phyloP scores from a whole-genome alignment of 1,284 basidiomycete species.

The Quambalaria eucalypti region DNA sequence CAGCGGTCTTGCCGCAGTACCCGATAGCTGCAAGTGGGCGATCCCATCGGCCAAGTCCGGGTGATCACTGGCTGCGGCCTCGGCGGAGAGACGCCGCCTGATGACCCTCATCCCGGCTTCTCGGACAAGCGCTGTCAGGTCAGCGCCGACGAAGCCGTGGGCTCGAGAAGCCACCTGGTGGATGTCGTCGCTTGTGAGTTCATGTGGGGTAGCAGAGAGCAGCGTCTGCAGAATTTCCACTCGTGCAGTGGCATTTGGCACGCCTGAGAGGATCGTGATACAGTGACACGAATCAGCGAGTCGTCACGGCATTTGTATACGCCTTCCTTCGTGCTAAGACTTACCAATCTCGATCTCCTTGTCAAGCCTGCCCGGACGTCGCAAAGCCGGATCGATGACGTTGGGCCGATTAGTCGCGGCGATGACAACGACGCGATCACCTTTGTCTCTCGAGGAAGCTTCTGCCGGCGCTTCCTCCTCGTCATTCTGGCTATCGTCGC shows the following conservation, averaged over 20 bases:
- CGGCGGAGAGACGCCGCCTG: slow-evolving; percentile 54
- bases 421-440: slow-evolving; percentile 72
- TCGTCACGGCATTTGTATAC: not conserved
- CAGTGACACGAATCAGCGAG: not conserved
- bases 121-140: slow-evolving; percentile 80
- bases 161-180: slow-evolving; percentile 64
- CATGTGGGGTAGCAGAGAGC: slow-evolving; percentile 69
- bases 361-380: slow-evolving; percentile 89
- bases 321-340: slow-evolving; percentile 18
- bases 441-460: not conserved
- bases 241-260: slow-evolving; percentile 77
- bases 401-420: slow-evolving; percentile 96
- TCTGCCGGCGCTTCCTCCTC: slow-evolving; percentile 5
- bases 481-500: slow-evolving; percentile 27
- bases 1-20: too few relatives aligned
- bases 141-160: slow-evolving; percentile 95
- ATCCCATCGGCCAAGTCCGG: not conserved
- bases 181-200: slow-evolving; percentile 59
- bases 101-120: slow-evolving; percentile 87
- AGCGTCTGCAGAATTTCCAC: slow-evolving; percentile 74
- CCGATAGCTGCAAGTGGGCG: not conserved
- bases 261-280: slow-evolving; percentile 54
- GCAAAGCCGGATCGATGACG: slow-evolving; percentile 87
- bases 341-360: slow-evolving; percentile 90
- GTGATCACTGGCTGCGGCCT: not conserved